phyloP scores from a whole-genome alignment of 1,139 yeast genomes.

The Lizanozyma gosingica region DNA sequence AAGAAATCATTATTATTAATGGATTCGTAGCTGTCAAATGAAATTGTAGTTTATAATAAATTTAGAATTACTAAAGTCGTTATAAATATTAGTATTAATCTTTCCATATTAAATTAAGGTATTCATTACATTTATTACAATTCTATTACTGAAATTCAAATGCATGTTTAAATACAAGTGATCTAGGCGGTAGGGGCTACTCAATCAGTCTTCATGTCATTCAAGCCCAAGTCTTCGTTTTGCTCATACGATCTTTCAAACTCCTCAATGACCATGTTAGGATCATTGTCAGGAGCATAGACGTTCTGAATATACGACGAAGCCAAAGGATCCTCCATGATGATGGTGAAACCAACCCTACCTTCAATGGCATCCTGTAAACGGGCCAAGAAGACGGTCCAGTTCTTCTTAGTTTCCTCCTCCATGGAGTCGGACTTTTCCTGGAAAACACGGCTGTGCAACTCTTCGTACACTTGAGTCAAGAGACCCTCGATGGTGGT shows the following conservation, averaged over 20 bases:
- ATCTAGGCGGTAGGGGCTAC: too few species aligned
- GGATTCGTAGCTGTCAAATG: too few species aligned
- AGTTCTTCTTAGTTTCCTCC: conserved; percentile 58
- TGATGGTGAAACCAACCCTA: conserved; percentile 69
- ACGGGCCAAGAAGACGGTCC: conserved; percentile 71
- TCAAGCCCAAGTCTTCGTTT: conserved; percentile 86
- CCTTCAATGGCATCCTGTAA: conserved; percentile 82
- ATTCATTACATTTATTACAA: too few species aligned
- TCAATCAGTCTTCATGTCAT: conserved; percentile 55
- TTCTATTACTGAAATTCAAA: too few species aligned
- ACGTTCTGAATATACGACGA: conserved; percentile 94
- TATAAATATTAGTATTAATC: too few species aligned
- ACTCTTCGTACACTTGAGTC: conserved; percentile 82
- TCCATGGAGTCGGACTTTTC: conserved; percentile 93
- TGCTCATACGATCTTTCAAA: conserved; percentile 81
- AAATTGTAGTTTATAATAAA: too few species aligned
- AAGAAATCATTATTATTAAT: too few species aligned
- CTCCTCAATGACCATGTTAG: conserved; percentile 87
- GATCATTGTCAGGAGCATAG: conserved; percentile 96
- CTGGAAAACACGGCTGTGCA: conserved; percentile 75
- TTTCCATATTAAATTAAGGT: too few species aligned
- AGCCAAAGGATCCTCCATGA: conserved; percentile 92
- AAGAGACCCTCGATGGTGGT: conserved; percentile 93
- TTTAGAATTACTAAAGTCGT: too few species aligned
- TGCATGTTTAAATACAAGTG: too few species aligned